Evolutionary conservation across 345 rosid genomes (phyloP).

Genomic region (Hirschfeldia incana): DNA sequence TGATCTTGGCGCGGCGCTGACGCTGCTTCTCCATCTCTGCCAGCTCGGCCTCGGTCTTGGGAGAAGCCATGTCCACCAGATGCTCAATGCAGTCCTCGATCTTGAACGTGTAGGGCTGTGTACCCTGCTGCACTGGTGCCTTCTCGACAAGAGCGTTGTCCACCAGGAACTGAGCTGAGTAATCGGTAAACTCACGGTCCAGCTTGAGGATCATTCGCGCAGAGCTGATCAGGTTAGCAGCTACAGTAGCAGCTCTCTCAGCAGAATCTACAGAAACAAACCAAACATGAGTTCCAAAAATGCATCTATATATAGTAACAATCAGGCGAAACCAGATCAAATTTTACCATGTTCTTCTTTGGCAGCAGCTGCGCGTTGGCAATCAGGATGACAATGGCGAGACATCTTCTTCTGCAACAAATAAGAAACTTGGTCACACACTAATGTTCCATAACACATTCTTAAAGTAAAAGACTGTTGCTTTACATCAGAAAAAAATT

Average conservation of each 20-base stretch:
- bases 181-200: conserved; percentile 3
- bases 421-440: no score
- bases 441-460: background rate
- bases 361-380: background rate
- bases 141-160: background rate
- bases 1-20: background rate
- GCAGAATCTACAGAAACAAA: conserved; percentile 11
- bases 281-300: background rate
- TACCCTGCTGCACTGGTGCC: background rate
- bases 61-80: conserved; percentile 2
- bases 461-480: no score
- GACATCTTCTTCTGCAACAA: background rate
- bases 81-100: background rate
- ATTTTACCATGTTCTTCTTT: conserved; percentile 5
- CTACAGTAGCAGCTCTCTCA: conserved; percentile 15
- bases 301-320: background rate
- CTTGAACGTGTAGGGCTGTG: background rate
- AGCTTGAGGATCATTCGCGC: conserved; percentile 5
- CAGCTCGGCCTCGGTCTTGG: background rate
- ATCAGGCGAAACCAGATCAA: background rate
- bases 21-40: background rate
- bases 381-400: background rate
- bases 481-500: no score
- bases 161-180: conserved; percentile 24
- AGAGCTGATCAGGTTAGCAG: conserved; percentile 4